Evolutionary conservation across 306 rosid genomes (phyloP).

Genomic region (Castanea mollissima): DNA sequence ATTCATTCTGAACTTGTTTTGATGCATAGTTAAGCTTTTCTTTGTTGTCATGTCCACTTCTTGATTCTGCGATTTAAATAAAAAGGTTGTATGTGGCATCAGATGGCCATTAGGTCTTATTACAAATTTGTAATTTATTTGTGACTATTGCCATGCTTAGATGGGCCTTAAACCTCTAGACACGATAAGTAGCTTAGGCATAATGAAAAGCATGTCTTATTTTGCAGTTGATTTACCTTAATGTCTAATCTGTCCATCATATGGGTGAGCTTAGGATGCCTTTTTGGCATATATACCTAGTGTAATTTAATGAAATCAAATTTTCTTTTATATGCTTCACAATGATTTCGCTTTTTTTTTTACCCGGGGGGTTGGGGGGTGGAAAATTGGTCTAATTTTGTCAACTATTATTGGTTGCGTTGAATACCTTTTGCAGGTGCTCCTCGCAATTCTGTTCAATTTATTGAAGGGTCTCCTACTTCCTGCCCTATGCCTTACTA

Average conservation of each 20-base stretch:
- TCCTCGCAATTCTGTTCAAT: conserved; percentile 99
- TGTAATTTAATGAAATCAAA: not conserved
- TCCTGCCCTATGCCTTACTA: conserved; percentile 81
- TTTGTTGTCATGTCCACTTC: not conserved
- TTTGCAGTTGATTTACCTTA: not conserved
- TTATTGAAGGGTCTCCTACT: conserved; percentile 95
- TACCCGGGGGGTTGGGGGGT: no score
- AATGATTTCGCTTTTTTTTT: not conserved
- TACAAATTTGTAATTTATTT: not conserved
- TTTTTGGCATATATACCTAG: not conserved
- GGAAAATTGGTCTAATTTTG: not conserved
- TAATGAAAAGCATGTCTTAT: not conserved
- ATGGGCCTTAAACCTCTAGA: not conserved
- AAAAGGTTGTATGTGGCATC: not conserved
- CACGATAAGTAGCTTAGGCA: not conserved
- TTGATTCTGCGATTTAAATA: not conserved
- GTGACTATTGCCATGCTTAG: not conserved
- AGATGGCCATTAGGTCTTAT: not conserved
- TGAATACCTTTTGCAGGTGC: conserved; percentile 63
- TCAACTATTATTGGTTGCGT: conserved; percentile 26
- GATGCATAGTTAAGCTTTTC: not conserved
- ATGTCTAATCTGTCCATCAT: not conserved
- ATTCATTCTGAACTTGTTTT: not conserved
- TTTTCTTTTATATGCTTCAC: not conserved
- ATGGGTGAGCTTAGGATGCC: not conserved